A percentile compares a stretch with the other conserved stretches of the same genome.
phyloP scores from a whole-genome alignment of 2,329 filamentous ascomycete species.

The Endocalyx cinctus region DNA sequence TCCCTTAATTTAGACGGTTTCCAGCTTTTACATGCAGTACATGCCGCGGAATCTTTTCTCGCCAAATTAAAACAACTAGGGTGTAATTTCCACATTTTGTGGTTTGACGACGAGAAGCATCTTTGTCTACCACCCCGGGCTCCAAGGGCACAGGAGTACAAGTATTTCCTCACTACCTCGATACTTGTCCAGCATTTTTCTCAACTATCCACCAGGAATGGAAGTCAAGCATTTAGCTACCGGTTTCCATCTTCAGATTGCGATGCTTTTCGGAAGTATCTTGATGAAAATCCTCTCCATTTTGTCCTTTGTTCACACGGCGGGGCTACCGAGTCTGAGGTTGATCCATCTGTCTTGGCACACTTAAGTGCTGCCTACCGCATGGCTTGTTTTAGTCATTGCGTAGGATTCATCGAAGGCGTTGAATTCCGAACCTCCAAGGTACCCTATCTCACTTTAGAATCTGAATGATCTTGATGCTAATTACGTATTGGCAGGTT shows the following conservation, averaged over 20 bases:
- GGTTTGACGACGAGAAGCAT: constrained; percentile 55
- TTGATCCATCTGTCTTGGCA: constrained; percentile 2
- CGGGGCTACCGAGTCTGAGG: constrained; percentile 31
- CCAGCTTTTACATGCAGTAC: constrained; percentile 67
- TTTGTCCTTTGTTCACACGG: constrained; percentile 70
- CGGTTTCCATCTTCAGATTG: constrained; percentile 44
- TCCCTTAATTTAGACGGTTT: constrained; percentile 46
- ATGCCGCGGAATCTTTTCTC: constrained; percentile 64
- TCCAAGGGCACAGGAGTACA: constrained; percentile 27
- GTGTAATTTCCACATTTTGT: constrained; percentile 67
- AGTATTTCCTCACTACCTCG: constrained; percentile 58
- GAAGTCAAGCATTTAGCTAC: constrained; percentile 32
- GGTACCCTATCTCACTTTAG: too few species aligned
- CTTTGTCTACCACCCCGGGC: constrained; percentile 49
- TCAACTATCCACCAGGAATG: not conserved
- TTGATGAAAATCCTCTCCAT: constrained; percentile 50
- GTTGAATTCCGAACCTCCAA: too few species aligned
- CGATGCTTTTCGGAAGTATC: constrained; percentile 49
- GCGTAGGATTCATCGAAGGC: not conserved
- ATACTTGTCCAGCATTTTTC: constrained; percentile 64
- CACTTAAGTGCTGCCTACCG: too few species aligned
- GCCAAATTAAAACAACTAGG: constrained; percentile 54
- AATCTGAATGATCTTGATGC: too few species aligned
- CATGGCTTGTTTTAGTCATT: too few species aligned
- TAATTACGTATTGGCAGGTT: too few species aligned